These are phyloP conservation scores for Venturia pyrina DNA, from an alignment of 2,329 filamentous ascomycete species.

Conservation along the genomic window DNA sequence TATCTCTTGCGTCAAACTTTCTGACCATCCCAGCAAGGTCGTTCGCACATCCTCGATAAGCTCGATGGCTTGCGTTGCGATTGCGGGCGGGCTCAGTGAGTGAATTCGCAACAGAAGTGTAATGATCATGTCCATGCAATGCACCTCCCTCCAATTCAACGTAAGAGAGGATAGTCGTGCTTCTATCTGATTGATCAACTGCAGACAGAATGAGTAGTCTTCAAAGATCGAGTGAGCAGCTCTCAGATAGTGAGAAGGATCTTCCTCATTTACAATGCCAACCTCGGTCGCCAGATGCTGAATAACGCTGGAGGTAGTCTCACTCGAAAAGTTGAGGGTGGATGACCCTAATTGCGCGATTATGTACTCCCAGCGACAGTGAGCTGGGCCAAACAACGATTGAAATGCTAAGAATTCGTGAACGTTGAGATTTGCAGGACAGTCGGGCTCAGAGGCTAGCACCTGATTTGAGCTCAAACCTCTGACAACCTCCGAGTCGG, in stretches of 20 bases:
- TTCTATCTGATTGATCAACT: constrained; percentile 39
- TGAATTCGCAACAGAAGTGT: constrained; percentile 35
- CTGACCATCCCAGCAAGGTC: too few relatives aligned
- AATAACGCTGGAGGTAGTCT: constrained; percentile 41
- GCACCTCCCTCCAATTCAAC: constrained; percentile 48
- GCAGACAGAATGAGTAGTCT: constrained; percentile 40
- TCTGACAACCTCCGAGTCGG: constrained; percentile 27
- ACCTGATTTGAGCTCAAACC: constrained; percentile 46
- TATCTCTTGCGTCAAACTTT: too few relatives aligned
- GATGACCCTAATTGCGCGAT: constrained; percentile 42
- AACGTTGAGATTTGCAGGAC: constrained; percentile 35
- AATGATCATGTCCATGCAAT: constrained; percentile 49
- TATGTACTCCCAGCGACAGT: constrained; percentile 39
- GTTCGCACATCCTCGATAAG: too few relatives aligned
- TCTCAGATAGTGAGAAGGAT: constrained; percentile 28
- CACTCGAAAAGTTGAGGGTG: constrained; percentile 50
- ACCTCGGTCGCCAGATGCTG: constrained; percentile 44
- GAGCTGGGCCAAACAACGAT: constrained; percentile 34
- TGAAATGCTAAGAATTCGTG: constrained; percentile 48
- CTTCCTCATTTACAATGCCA: constrained; percentile 36
- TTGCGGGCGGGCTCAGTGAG: not conserved
- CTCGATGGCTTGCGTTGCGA: not conserved
- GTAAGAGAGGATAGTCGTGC: constrained; percentile 37
- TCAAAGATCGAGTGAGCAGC: constrained; percentile 39
- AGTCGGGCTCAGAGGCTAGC: constrained; percentile 39